These are phyloP conservation scores for Herpetomonas tarakana DNA, from an alignment of 208 protist genomes.

Conservation along the genomic window DNA sequence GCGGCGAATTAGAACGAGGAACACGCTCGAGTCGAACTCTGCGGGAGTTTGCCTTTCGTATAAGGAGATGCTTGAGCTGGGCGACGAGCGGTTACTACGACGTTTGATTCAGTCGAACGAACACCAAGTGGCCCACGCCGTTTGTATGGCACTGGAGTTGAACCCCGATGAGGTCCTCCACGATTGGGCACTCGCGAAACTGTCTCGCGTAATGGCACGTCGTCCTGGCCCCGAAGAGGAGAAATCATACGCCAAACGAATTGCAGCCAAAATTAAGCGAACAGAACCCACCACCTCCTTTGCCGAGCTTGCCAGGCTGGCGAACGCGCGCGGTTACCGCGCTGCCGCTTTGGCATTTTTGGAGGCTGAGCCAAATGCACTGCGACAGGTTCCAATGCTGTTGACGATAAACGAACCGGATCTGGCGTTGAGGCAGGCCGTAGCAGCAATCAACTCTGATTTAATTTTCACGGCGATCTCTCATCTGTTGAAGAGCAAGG, in stretches of 20 bases:
- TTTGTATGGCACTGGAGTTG: slow-evolving; percentile 64
- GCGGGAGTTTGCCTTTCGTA: slow-evolving; percentile 89
- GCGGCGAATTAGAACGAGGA: slow-evolving; percentile 85
- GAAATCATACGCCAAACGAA: slow-evolving; percentile 25
- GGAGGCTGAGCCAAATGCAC: slow-evolving; percentile 42
- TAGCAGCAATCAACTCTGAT: slow-evolving; percentile 41
- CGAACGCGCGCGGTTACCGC: slow-evolving; percentile 40
- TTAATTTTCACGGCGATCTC: slow-evolving; percentile 68
- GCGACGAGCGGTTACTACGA: slow-evolving; percentile 63
- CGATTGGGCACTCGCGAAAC: slow-evolving; percentile 93
- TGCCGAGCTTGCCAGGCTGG: slow-evolving; percentile 54
- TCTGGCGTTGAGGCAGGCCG: slow-evolving; percentile 43
- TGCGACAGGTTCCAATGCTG: slow-evolving; percentile 52
- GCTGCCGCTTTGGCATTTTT: slow-evolving; percentile 56
- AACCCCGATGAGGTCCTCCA: slow-evolving; percentile 76
- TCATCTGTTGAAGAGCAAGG: slow-evolving; percentile 46
- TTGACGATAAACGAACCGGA: slow-evolving; percentile 72
- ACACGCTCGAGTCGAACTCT: slow-evolving; percentile 59
- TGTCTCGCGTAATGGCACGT: slow-evolving; percentile 24
- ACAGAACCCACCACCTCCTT: slow-evolving; percentile 37
- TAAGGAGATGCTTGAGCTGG: slow-evolving; percentile 64
- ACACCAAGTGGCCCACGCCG: slow-evolving; percentile 87
- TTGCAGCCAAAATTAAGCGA: slow-evolving; percentile 49
- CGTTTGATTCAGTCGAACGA: slow-evolving; percentile 70
- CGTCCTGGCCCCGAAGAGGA: slow-evolving; percentile 20